Percentiles rank a stretch among this genome's conserved stretches.
Evolutionary conservation across 1,139 yeast species (phyloP).

Genomic region (Casaregolazyma lundiana): DNA sequence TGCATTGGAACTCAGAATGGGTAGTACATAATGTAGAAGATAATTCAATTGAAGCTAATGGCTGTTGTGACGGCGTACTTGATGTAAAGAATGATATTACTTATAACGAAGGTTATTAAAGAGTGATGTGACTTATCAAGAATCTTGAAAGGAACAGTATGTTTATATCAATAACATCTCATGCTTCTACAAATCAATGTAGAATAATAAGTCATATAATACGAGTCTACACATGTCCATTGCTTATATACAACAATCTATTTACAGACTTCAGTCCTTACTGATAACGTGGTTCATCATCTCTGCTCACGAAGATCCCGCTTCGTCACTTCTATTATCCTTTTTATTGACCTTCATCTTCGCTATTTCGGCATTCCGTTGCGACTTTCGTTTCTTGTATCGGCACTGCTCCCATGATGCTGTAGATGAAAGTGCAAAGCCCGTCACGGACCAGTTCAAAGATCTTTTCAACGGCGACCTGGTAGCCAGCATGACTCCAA

Average conservation of each 20-base stretch:
- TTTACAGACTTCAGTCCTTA: neutral
- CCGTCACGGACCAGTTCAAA: conserved; percentile 79
- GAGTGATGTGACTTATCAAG: too few relatives aligned
- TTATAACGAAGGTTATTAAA: too few relatives aligned
- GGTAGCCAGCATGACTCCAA: conserved; percentile 57
- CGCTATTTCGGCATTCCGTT: conserved; percentile 46
- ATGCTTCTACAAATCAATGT: too few relatives aligned
- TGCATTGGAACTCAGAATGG: neutral
- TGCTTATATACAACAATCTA: too few relatives aligned
- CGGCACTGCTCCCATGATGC: conserved; percentile 95
- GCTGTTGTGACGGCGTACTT: neutral
- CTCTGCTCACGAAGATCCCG: neutral
- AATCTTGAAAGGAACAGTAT: too few relatives aligned
- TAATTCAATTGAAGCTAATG: neutral
- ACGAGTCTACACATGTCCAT: too few relatives aligned
- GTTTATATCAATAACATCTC: too few relatives aligned
- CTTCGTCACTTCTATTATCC: neutral
- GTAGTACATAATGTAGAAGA: neutral
- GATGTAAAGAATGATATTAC: too few relatives aligned
- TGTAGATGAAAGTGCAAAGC: conserved; percentile 71
- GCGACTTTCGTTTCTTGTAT: conserved; percentile 57
- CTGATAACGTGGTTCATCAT: neutral
- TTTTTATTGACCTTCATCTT: conserved; percentile 5
- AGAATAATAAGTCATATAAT: too few relatives aligned
- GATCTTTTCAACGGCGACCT: conserved; percentile 61